phyloP scores from a whole-genome alignment of 495 filamentous ascomycete species.

The Friedmanniomyces simplex region DNA sequence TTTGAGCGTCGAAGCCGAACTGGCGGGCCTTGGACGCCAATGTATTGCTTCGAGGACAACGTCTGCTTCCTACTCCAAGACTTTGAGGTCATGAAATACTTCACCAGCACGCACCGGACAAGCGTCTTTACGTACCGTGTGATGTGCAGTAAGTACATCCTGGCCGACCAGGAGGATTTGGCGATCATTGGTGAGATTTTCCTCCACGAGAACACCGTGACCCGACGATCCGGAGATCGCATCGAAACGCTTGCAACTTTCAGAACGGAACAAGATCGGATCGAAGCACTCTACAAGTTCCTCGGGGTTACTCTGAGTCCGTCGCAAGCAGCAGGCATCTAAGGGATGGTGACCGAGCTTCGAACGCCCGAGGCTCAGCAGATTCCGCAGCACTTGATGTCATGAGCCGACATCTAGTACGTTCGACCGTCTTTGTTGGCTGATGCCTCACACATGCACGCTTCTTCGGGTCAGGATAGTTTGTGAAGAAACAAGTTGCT shows the following conservation, averaged over 20 bases:
- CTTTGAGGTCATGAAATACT: conserved; percentile 56
- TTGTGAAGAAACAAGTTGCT: too few relatives aligned
- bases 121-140: conserved; percentile 40
- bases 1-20: conserved; percentile 46
- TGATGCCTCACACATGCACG: too few relatives aligned
- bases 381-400: neutral
- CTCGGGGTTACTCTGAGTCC: conserved; percentile 23
- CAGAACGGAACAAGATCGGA: conserved; percentile 23
- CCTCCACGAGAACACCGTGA: conserved; percentile 43
- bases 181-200: conserved; percentile 49
- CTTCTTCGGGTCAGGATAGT: too few relatives aligned
- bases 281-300: conserved; percentile 22
- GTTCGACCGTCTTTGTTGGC: too few relatives aligned
- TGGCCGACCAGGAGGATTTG: conserved; percentile 24
- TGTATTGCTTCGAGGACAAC: conserved; percentile 48
- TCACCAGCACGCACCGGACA: conserved; percentile 36
- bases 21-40: conserved; percentile 40
- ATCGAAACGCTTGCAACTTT: conserved; percentile 20
- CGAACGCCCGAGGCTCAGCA: neutral
- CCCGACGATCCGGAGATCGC: conserved; percentile 46
- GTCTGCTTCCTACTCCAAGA: conserved; percentile 51
- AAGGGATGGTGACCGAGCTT: conserved; percentile 23
- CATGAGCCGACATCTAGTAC: too few relatives aligned
- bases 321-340: conserved; percentile 22
- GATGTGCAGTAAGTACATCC: conserved; percentile 47